Percentiles rank a stretch among this genome's conserved stretches.
These are phyloP conservation scores for Patellifolia procumbens DNA, from an alignment of 179 eudicot species.

Conservation along the genomic window DNA sequence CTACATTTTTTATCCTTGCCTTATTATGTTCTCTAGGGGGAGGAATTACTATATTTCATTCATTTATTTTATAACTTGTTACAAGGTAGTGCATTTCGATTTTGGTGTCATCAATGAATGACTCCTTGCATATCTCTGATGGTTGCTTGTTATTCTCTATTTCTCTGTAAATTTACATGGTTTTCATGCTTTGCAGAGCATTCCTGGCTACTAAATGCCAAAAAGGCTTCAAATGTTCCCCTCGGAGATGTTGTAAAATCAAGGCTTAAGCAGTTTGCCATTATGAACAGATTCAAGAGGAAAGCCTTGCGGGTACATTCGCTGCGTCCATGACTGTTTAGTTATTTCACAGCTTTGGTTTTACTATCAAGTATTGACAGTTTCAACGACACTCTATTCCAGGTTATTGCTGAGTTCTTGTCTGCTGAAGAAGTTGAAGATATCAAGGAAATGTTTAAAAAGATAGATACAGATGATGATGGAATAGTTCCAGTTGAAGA, in stretches of 20 bases:
- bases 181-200: slow-evolving; percentile 50
- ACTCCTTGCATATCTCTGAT: not conserved
- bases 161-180: slow-evolving; percentile 11
- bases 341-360: not conserved
- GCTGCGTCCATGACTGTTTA: slow-evolving; percentile 10
- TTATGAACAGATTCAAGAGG: slow-evolving; percentile 96
- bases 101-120: not conserved
- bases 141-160: not conserved
- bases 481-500: slow-evolving; percentile 76
- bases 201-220: slow-evolving; percentile 92
- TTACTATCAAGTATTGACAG: not conserved
- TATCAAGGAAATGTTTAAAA: slow-evolving; percentile 72
- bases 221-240: slow-evolving; percentile 89
- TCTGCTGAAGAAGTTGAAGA: slow-evolving; percentile 82
- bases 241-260: slow-evolving; percentile 91
- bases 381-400: slow-evolving; percentile 16
- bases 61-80: not conserved
- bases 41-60: not conserved
- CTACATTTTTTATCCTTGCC: no score
- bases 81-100: not conserved
- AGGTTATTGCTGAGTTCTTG: slow-evolving; percentile 92
- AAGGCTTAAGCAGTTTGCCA: slow-evolving; percentile 86
- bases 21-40: no score
- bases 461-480: slow-evolving; percentile 76
- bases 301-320: slow-evolving; percentile 80